Evolutionary conservation across 2,329 filamentous ascomycete species (phyloP).

Genomic region (Beauveria varroae): DNA sequence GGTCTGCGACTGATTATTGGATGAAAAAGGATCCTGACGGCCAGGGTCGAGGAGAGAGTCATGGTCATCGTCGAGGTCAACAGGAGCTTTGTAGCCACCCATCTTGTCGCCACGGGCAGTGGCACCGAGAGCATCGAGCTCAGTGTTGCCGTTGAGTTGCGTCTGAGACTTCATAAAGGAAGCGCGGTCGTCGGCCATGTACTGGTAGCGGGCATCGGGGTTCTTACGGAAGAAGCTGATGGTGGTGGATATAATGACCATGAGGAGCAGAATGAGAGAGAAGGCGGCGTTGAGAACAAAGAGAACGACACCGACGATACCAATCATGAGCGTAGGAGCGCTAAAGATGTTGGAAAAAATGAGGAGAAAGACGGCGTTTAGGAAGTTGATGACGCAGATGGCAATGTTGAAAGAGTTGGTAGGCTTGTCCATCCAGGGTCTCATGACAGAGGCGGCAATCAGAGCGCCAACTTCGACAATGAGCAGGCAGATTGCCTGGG

Average conservation of each 20-base stretch:
- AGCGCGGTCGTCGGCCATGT: conserved; percentile 91
- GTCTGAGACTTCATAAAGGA: conserved; percentile 97
- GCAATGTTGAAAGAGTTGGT: conserved; percentile 95
- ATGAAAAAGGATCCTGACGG: conserved; percentile 25
- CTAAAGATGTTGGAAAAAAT: conserved; percentile 85
- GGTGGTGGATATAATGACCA: conserved; percentile 55
- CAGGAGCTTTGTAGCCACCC: conserved; percentile 35
- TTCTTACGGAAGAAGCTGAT: conserved; percentile 84
- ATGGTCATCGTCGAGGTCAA: conserved; percentile 35
- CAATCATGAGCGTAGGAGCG: conserved; percentile 74
- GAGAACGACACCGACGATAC: conserved; percentile 82
- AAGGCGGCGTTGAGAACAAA: conserved; percentile 84
- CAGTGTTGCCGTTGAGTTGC: conserved; percentile 67
- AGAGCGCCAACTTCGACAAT: conserved; percentile 75
- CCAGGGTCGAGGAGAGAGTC: conserved; percentile 33
- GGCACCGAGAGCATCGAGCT: conserved; percentile 85
- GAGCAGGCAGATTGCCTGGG: conserved; percentile 78
- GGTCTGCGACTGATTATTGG: conserved; percentile 23
- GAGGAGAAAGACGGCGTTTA: conserved; percentile 82
- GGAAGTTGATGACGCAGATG: conserved; percentile 82
- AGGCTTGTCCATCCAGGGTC: conserved; percentile 99
- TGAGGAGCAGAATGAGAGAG: conserved; percentile 71
- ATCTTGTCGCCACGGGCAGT: conserved; percentile 78
- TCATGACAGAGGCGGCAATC: conserved; percentile 69
- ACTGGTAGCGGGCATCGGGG: conserved; percentile 89